Evolutionary conservation across 371 early-diverging fungal species (phyloP).

Genomic region (Sporodiniella umbellata): DNA sequence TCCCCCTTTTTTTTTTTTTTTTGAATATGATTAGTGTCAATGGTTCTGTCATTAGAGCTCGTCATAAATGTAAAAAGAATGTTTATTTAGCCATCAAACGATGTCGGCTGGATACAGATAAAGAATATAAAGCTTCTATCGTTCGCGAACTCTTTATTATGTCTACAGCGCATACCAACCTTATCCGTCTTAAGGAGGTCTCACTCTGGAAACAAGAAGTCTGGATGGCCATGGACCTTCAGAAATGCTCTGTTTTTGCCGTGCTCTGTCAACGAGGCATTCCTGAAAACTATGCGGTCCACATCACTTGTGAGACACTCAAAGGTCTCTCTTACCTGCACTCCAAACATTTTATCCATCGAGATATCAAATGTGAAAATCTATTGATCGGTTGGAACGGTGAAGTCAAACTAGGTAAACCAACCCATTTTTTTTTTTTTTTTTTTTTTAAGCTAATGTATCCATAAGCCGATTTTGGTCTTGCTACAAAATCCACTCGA

Average conservation of each 20-base stretch:
- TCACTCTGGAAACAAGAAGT: conserved; percentile 50
- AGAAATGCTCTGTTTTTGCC: conserved; percentile 50
- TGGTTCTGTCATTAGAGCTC: conserved; percentile 48
- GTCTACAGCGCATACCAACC: conserved; percentile 43
- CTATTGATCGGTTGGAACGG: conserved; percentile 91
- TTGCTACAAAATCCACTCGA: conserved; percentile 38
- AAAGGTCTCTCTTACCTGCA: conserved; percentile 92
- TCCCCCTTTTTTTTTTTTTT: neutral
- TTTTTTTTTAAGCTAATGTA: neutral
- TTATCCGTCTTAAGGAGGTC: conserved; percentile 49
- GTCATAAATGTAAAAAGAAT: conserved; percentile 43
- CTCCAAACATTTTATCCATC: conserved; percentile 92
- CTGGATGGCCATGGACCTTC: conserved; percentile 56
- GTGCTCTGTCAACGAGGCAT: conserved; percentile 50
- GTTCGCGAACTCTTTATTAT: conserved; percentile 50
- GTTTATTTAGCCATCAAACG: conserved; percentile 48
- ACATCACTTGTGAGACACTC: conserved; percentile 45
- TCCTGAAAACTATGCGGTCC: conserved; percentile 46
- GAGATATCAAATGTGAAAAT: conserved; percentile 97
- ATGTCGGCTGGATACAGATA: conserved; percentile 49
- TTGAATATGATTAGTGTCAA: conserved; percentile 35
- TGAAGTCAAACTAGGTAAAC: conserved; percentile 93
- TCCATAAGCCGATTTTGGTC: conserved; percentile 36
- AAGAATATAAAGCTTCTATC: conserved; percentile 50
- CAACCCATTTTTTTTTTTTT: conserved; percentile 1